A percentile compares a stretch with the other conserved stretches of the same genome.
Conservation (phyloP, 2,329 filamentous ascomycete species). For the Fonsecaea nubica region DNA sequence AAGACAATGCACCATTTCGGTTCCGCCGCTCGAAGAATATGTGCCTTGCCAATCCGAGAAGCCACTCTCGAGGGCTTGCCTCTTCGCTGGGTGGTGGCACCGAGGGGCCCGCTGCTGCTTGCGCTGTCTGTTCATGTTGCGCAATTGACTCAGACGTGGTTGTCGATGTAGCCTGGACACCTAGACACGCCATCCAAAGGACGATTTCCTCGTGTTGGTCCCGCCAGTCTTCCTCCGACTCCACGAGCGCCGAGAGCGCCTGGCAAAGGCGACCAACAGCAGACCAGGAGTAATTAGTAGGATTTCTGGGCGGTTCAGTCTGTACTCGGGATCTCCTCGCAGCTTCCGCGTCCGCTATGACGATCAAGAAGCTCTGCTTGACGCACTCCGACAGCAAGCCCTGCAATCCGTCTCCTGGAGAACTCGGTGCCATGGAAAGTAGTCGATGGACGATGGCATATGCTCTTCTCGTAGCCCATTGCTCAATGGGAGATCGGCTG, state of each 20-base stretch:
- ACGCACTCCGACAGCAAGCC: conserved; percentile 23
- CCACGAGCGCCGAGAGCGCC: conserved; percentile 8
- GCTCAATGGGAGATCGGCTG: conserved; percentile 6
- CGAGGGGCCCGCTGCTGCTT: background rate
- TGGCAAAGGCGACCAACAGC: conserved; percentile 13
- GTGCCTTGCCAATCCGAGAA: conserved; percentile 19
- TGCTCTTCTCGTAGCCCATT: conserved; percentile 21
- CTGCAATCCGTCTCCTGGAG: background rate
- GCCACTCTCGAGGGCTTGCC: conserved; percentile 22
- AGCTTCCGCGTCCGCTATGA: conserved; percentile 18
- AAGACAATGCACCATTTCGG: conserved; percentile 5
- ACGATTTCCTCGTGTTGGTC: conserved; percentile 24
- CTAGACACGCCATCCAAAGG: conserved; percentile 30
- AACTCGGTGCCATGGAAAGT: conserved; percentile 14
- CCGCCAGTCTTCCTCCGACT: conserved; percentile 14
- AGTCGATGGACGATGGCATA: conserved; percentile 29
- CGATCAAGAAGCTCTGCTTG: conserved; percentile 24
- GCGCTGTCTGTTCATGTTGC: background rate
- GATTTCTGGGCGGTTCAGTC: conserved; percentile 1
- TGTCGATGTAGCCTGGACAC: conserved; percentile 14
- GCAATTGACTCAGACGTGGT: background rate
- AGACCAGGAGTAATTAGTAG: conserved; percentile 18
- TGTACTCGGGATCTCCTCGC: conserved; percentile 6
- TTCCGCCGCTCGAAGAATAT: conserved; percentile 9
- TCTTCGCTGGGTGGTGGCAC: background rate